Conservation (phyloP, 2,329 filamentous ascomycete species). For the Diatrype stigma region DNA sequence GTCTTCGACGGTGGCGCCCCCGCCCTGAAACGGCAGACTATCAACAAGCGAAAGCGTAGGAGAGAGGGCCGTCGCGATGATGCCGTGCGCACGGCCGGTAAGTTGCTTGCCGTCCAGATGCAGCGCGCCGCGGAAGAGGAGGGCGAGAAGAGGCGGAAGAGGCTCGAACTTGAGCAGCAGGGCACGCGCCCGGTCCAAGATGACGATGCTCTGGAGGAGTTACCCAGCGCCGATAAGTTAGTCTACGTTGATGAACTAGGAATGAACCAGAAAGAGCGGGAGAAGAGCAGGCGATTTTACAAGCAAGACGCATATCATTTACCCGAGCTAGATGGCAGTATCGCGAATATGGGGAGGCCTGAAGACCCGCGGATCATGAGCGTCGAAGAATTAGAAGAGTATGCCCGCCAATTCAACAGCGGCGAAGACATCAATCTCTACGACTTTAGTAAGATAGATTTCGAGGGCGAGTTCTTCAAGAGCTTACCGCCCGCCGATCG, state of each 20-base stretch:
- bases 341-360: slow-evolving; percentile 81
- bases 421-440: slow-evolving; percentile 91
- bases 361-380: slow-evolving; percentile 97
- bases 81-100: slow-evolving; percentile 86
- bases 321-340: slow-evolving; percentile 74
- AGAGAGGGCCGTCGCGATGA: slow-evolving; percentile 89
- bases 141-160: slow-evolving; percentile 56
- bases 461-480: slow-evolving; percentile 91
- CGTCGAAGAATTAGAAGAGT: slow-evolving; percentile 87
- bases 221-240: slow-evolving; percentile 64
- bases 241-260: slow-evolving; percentile 90
- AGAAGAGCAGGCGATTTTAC: slow-evolving; percentile 71
- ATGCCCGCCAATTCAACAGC: slow-evolving; percentile 84
- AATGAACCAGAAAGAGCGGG: slow-evolving; percentile 73
- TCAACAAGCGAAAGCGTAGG: slow-evolving; percentile 70
- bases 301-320: slow-evolving; percentile 96
- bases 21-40: slow-evolving; percentile 83
- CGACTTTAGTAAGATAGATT: slow-evolving; percentile 98
- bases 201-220: slow-evolving; percentile 59
- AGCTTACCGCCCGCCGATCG: slow-evolving; percentile 85
- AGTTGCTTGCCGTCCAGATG: slow-evolving; percentile 90
- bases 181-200: slow-evolving; percentile 23
- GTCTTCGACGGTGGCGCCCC: slow-evolving; percentile 97
- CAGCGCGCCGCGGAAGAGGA: slow-evolving; percentile 86
- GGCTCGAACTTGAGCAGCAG: slow-evolving; percentile 40